Evolutionary conservation across 2,329 filamentous ascomycete genomes (phyloP), one percentile per base, ranked within the genome.

Genomic region (Beauveria sp.): DNA sequence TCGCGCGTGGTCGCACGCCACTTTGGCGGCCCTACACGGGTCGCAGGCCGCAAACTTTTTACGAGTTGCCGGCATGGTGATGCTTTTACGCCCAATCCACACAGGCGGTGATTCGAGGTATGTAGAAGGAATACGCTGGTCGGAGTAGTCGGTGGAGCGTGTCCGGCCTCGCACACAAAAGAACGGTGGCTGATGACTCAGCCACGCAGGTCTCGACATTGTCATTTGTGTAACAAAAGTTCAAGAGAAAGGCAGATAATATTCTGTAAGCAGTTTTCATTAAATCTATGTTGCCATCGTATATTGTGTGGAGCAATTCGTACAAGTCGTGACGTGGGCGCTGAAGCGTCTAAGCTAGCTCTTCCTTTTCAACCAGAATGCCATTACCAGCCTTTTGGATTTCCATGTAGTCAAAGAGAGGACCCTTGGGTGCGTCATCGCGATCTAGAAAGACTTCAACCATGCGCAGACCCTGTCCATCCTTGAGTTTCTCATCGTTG

Each of bases 391-490:
- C 60, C 53, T 61, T 64, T 51, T 66, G 65, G 12, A 49, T 51
- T 26, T 65, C 61, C 24, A 68, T 56, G 18, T 61, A 64, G 16
- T 64, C 53, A 12, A 50, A 24, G 31, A 70, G 51, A 12, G 65
- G 65, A 1, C 71, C 70, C 16, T 59, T 34, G 1, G 70, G 71
- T 2, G 66, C 69, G 64, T 74, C 72, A 48, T 73, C 72, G 5
- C 69, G 66, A 4, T 69, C 72, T 64, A 74, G 65, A 7, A 71
- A 63, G 4, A 75, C 65, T 55, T 75, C 72, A 0, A 74, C 68
- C 69, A 75, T 72, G 52, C 68, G 69, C 22, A 75, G 56, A 0
- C 69, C 71, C n/a, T 64, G 62, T 0, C 63, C 67, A 10, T 67
- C 58, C 0, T n/a, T 50, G 1, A 72, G 42, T 1, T 52, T 57